These are phyloP conservation scores for Verruconis gallopava DNA, from an alignment of 2,329 filamentous ascomycete species.

Conservation along the genomic window DNA sequence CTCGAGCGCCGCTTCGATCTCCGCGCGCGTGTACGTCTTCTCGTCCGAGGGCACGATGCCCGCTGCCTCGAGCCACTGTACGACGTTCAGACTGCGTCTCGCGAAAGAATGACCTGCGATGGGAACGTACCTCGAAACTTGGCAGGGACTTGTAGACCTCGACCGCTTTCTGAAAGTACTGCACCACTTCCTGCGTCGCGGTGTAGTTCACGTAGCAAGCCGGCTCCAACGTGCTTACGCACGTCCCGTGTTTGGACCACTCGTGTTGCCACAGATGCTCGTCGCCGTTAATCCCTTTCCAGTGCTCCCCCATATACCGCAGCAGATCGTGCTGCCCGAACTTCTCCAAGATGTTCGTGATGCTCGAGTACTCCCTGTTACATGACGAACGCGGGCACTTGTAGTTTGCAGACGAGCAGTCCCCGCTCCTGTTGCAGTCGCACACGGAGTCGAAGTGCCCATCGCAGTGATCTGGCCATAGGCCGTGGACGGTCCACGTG, in stretches of 20 bases:
- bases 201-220: slow-evolving; percentile 15
- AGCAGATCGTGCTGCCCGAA: slow-evolving; percentile 14
- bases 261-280: slow-evolving; percentile 13
- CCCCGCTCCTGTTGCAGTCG: slow-evolving; percentile 9
- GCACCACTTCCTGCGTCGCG: slow-evolving; percentile 15
- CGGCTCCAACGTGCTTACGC: slow-evolving; percentile 16
- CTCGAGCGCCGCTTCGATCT: slow-evolving; percentile 47
- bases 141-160: slow-evolving; percentile 14
- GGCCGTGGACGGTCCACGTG: slow-evolving; percentile 16
- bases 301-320: slow-evolving; percentile 15
- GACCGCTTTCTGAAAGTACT: slow-evolving; percentile 15
- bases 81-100: too few species aligned
- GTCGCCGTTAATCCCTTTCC: slow-evolving; percentile 14
- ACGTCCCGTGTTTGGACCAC: slow-evolving; percentile 18
- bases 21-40: slow-evolving; percentile 44
- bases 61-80: slow-evolving; percentile 43
- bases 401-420: slow-evolving; percentile 12
- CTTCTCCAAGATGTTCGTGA: slow-evolving; percentile 13
- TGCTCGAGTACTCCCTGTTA: slow-evolving; percentile 14
- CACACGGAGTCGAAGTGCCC: slow-evolving; percentile 10
- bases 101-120: neutral
- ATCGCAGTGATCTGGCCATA: slow-evolving; percentile 16
- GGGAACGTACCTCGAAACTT: slow-evolving; percentile 13
- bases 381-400: slow-evolving; percentile 12
- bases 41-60: slow-evolving; percentile 43